Base-by-base conservation (phyloP, 768 basidiomycete genomes). In the Lentinus tigrinus region DNA sequence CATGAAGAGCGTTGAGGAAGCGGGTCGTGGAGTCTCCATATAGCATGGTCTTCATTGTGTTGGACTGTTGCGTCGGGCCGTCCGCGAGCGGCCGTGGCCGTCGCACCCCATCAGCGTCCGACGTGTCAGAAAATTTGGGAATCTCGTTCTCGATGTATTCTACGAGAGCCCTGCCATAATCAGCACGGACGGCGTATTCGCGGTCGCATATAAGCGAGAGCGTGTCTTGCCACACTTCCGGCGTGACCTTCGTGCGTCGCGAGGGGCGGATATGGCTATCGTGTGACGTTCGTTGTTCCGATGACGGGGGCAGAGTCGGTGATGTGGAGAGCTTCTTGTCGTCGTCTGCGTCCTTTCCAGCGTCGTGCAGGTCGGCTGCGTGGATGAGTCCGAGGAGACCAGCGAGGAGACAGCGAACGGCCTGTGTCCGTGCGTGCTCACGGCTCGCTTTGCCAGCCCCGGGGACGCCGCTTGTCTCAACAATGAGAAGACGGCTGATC, bases 161-260 rank as follows among this genome's bases (percentile, higher is more conserved):
- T 3, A 89, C 73, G n/a, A 97, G 72, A 4, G 86, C 83, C 37
- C 80, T 75, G 0, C 86, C 81, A 68, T 94, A 95, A 62, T 91
- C 89, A 13, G 83, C 81, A 54, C 95, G 85, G 21, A 95, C 85
- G n/a, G 82, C 75, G 64, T 83, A 87, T 56, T 92, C 87, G 13
- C 74, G 70, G 68, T 96, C 93, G 68, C 93, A 95, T 4, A 96
- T 73, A 26, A 97, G 77, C 47, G 87, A 88, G 43, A 96, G 72
- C 2, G 91, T 95, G 60, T 96, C 94, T 69, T 94, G 91, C 93
- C 93, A 96, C 34, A 89, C 82, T 67, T 94, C 93, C 27, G 89
- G 87, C 3, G 88, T 78, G 31, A 97, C 81, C 60, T 79, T 79
- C 10, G 84, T 85, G 57, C 91, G 77, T 51, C 85, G 79, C n/a